Conservation (phyloP, 2,329 filamentous ascomycete species). For the Colletotrichum filicis region DNA sequence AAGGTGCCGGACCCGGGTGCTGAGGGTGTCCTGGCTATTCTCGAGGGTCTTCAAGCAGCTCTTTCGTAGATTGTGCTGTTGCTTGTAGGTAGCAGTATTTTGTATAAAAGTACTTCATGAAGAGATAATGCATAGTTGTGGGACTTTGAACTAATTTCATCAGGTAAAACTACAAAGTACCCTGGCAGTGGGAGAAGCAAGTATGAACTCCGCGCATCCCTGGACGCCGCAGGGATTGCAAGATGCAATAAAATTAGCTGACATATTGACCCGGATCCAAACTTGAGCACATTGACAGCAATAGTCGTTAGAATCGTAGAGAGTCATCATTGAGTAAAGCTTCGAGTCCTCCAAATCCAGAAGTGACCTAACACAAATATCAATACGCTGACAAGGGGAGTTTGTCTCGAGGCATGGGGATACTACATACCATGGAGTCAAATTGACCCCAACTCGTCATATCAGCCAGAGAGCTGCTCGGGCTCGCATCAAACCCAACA, state of each 20-base stretch:
- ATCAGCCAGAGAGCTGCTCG: slow-evolving; percentile 23
- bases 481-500: slow-evolving; percentile 27
- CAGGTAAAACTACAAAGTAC: neutral
- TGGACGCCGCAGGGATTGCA: neutral
- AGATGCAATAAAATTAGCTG: neutral
- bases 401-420: accelerated
- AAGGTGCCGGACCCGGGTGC: slow-evolving; percentile 81
- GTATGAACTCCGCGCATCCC: neutral
- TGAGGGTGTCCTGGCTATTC: slow-evolving; percentile 68
- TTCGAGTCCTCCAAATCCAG: slow-evolving; percentile 28
- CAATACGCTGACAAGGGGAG: neutral
- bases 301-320: slow-evolving; percentile 5
- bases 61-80: neutral
- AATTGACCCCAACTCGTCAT: slow-evolving; percentile 37
- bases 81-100: neutral
- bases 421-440: slow-evolving; percentile 26
- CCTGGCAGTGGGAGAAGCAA: neutral
- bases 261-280: neutral
- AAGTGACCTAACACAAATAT: slow-evolving; percentile 10
- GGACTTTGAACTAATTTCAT: neutral
- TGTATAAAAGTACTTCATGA: neutral
- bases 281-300: no score
- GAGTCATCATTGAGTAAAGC: slow-evolving; percentile 25
- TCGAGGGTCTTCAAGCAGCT: slow-evolving; percentile 64
- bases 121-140: neutral